phyloP scores from a whole-genome alignment of 805 yeast species.

The Saturnispora zaruensis region DNA sequence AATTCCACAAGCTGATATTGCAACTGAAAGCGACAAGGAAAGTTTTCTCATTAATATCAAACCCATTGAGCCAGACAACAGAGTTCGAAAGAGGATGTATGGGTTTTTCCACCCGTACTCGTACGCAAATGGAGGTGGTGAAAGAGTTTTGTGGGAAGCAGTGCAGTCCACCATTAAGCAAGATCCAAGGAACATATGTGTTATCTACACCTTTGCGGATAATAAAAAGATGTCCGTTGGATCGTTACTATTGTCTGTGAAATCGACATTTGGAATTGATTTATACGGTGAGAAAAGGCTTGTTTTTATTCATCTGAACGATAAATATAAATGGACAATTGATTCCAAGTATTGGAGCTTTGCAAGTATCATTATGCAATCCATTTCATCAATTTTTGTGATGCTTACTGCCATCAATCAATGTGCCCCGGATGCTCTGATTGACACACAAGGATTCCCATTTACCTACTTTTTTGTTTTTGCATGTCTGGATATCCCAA shows the following conservation, averaged over 20 bases:
- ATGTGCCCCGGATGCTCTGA: slow-evolving; percentile 79
- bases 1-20: slow-evolving; percentile 23
- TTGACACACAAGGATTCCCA: slow-evolving; percentile 93
- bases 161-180: slow-evolving; percentile 56
- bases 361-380: slow-evolving; percentile 81
- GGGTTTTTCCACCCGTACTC: slow-evolving; percentile 97
- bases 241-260: slow-evolving; percentile 19
- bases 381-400: slow-evolving; percentile 65
- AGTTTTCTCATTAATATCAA: slow-evolving; percentile 19
- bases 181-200: slow-evolving; percentile 44
- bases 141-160: slow-evolving; percentile 92
- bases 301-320: slow-evolving; percentile 26
- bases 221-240: slow-evolving; percentile 19
- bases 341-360: slow-evolving; percentile 68
- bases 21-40: slow-evolving; percentile 12
- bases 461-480: slow-evolving; percentile 66
- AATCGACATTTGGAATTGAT: slow-evolving; percentile 23
- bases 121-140: slow-evolving; percentile 98
- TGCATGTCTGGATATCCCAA: slow-evolving; percentile 55
- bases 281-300: slow-evolving; percentile 24
- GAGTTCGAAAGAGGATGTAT: slow-evolving; percentile 38
- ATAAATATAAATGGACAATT: slow-evolving; percentile 41
- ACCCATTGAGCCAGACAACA: slow-evolving; percentile 26
- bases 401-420: slow-evolving; percentile 61
- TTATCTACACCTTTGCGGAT: slow-evolving; percentile 45